Conservation (phyloP, 2,329 filamentous ascomycete species). For the Colletotrichum salicis region DNA sequence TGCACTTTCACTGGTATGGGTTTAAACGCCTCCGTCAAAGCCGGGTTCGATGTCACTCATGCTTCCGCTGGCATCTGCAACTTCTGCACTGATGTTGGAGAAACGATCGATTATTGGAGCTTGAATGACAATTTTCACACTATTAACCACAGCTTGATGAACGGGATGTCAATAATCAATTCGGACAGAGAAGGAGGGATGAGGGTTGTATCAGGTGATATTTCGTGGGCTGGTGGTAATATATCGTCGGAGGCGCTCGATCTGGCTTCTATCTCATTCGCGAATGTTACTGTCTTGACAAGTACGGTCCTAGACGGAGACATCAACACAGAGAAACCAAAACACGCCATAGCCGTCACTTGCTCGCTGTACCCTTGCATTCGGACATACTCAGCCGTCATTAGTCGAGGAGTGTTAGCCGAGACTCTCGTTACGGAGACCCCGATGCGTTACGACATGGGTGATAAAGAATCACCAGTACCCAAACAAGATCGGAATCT, state of each 20-base stretch:
- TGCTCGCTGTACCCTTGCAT: neutral
- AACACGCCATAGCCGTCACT: neutral
- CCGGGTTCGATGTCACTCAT: neutral
- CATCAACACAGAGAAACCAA: neutral
- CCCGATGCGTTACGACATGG: neutral
- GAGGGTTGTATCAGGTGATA: neutral
- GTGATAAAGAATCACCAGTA: neutral
- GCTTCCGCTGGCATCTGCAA: neutral
- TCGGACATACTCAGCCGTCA: neutral
- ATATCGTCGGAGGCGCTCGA: neutral
- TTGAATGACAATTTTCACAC: neutral
- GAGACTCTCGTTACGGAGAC: neutral
- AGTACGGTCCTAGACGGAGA: neutral
- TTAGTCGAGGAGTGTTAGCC: neutral
- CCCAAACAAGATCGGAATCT: neutral
- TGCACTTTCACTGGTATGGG: neutral
- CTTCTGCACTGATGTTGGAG: neutral
- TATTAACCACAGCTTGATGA: neutral
- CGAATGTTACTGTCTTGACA: neutral
- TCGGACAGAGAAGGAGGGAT: neutral
- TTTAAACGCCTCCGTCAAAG: neutral
- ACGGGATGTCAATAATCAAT: neutral
- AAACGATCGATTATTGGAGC: neutral
- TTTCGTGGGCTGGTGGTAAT: neutral
- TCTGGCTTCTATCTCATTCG: neutral